A percentile compares a stretch with the other conserved stretches of the same genome.
Conservation (phyloP, 169 alveolate genomes). For the Neospora caninum region DNA sequence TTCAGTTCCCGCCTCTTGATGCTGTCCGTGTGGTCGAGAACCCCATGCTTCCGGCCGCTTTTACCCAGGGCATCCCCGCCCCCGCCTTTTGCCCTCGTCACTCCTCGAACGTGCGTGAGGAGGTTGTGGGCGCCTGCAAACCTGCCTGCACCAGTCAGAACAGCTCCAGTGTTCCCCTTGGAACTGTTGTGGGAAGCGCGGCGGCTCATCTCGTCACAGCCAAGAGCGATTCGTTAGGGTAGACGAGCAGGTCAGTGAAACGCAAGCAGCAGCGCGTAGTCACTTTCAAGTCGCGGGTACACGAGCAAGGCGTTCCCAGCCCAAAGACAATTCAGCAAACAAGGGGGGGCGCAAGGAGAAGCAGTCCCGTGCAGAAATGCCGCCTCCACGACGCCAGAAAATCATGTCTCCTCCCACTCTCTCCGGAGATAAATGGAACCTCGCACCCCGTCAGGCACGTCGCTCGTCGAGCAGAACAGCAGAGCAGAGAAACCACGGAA, state of each 20-base stretch:
- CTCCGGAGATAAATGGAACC: background rate
- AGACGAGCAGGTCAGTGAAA: too few relatives aligned
- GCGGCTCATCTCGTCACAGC: background rate
- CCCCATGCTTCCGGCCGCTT: background rate
- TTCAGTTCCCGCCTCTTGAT: conserved; percentile 44
- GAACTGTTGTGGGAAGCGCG: conserved; percentile 6
- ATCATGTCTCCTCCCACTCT: background rate
- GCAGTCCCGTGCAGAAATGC: too few relatives aligned
- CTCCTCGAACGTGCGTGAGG: conserved; percentile 7
- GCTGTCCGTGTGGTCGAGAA: conserved; percentile 4
- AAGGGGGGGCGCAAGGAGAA: too few relatives aligned
- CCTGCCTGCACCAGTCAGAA: background rate
- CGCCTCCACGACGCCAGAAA: background rate
- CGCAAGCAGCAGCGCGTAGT: too few relatives aligned
- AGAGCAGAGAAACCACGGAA: too few relatives aligned
- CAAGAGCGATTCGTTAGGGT: background rate
- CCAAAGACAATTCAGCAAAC: too few relatives aligned
- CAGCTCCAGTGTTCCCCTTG: background rate
- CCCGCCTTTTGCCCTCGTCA: background rate
- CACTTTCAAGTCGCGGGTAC: too few relatives aligned
- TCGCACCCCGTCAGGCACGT: background rate
- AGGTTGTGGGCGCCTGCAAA: background rate
- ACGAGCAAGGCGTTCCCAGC: too few relatives aligned
- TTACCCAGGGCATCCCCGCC: background rate
- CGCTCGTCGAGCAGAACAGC: background rate